A percentile compares a stretch with the other conserved stretches of the same genome.
These are phyloP conservation scores for Grifola frondosa DNA, from an alignment of 1,284 basidiomycete species.

Conservation along the genomic window DNA sequence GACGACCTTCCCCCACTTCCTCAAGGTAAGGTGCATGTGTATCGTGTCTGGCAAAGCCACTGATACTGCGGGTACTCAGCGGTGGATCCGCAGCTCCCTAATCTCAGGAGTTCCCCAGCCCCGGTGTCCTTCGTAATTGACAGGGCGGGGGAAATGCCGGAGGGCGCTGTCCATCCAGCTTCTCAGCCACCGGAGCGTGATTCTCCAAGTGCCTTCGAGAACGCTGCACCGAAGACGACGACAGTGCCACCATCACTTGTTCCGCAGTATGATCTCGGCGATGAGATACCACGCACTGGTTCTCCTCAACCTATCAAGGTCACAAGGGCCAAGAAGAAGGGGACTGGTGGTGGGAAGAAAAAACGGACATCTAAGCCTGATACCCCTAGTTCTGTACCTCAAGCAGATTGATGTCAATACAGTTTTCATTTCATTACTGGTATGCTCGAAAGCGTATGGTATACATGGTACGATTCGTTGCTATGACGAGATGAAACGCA, in stretches of 20 bases:
- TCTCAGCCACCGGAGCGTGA: conserved; percentile 20
- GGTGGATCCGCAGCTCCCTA: conserved; percentile 26
- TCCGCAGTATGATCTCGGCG: conserved; percentile 55
- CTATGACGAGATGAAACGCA: conserved; percentile 17
- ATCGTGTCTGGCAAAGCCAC: neutral
- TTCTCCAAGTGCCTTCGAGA: conserved; percentile 11
- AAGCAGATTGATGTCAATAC: conserved; percentile 13
- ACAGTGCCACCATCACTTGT: conserved; percentile 45
- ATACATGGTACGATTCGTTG: conserved; percentile 26
- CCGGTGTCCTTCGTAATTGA: conserved; percentile 59
- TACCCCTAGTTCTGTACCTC: conserved; percentile 7
- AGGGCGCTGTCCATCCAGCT: conserved; percentile 39
- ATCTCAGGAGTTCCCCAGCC: conserved; percentile 27
- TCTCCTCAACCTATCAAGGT: conserved; percentile 76
- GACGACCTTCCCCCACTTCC: conserved; percentile 62
- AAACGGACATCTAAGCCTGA: conserved; percentile 46
- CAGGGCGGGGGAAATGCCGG: conserved; percentile 83
- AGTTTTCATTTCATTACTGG: conserved; percentile 22
- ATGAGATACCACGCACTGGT: conserved; percentile 43
- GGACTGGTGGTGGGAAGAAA: conserved; percentile 55
- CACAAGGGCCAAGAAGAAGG: conserved; percentile 70
- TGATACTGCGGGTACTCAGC: conserved; percentile 11
- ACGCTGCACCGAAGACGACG: conserved; percentile 14
- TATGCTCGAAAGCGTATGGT: conserved; percentile 27
- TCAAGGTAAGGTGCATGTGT: conserved; percentile 33